A percentile compares a stretch with the other conserved stretches of the same genome.
Conservation (phyloP, 2,329 filamentous ascomycete genomes). For the Mariannaea sp. region DNA sequence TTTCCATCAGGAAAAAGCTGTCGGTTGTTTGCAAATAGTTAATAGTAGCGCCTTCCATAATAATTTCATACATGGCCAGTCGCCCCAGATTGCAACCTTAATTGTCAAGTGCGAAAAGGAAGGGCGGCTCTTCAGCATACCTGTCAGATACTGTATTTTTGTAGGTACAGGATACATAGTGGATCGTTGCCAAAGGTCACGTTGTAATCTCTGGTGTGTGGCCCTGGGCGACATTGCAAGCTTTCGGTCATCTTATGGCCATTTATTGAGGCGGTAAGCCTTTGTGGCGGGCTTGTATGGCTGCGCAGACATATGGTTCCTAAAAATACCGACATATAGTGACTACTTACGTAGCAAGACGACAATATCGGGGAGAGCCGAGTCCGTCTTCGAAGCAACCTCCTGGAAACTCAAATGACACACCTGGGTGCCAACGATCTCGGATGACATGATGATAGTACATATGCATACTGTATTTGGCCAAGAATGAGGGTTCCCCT, state of each 20-base stretch:
- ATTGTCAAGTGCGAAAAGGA: background rate
- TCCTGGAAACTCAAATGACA: too few species aligned
- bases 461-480: too few species aligned
- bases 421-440: too few species aligned
- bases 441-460: slow-evolving; percentile 24
- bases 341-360: slow-evolving; percentile 4
- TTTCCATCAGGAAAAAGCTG: too few species aligned
- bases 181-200: background rate
- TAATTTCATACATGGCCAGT: too few species aligned
- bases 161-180: background rate
- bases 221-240: slow-evolving; percentile 1
- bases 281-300: slow-evolving; percentile 19
- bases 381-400: background rate
- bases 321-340: slow-evolving; percentile 20
- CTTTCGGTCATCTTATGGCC: slow-evolving; percentile 7
- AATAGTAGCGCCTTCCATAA: too few species aligned
- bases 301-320: background rate
- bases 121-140: slow-evolving; percentile 1
- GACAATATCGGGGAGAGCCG: slow-evolving; percentile 5
- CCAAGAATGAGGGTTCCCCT: slow-evolving; percentile 1
- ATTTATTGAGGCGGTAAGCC: slow-evolving; percentile 18
- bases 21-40: too few species aligned
- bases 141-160: background rate
- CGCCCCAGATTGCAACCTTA: too few species aligned
- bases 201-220: slow-evolving; percentile 13